These are phyloP conservation scores for Ogataea polymorpha DNA, from an alignment of 805 yeast species.

Conservation along the genomic window DNA sequence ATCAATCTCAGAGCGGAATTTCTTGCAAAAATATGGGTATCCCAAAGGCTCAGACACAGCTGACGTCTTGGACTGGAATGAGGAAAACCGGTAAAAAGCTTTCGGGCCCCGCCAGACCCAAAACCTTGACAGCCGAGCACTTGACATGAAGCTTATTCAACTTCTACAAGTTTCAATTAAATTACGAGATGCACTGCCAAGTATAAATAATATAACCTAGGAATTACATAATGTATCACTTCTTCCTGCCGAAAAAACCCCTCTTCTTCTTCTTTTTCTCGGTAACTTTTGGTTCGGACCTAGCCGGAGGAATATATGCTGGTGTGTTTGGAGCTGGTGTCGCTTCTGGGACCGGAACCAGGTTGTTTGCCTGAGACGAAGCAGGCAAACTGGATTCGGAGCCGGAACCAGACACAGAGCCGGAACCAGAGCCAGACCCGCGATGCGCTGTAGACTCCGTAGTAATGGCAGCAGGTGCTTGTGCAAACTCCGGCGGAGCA, in stretches of 20 bases:
- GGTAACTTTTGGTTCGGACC: conserved; percentile 27
- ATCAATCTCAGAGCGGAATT: conserved; percentile 20
- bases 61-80: background rate
- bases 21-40: conserved; percentile 18
- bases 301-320: conserved; percentile 47
- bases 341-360: conserved; percentile 27
- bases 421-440: background rate
- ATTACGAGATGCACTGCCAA: background rate
- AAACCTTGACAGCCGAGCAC: background rate
- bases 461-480: background rate
- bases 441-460: background rate
- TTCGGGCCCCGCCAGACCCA: background rate
- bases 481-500: conserved; percentile 8
- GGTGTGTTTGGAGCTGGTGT: conserved; percentile 40
- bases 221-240: conserved; percentile 28
- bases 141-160: background rate
- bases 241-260: conserved; percentile 75
- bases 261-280: conserved; percentile 51
- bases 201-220: conserved; percentile 3
- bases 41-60: conserved; percentile 20
- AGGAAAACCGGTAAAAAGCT: background rate
- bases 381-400: conserved; percentile 11
- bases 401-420: conserved; percentile 1
- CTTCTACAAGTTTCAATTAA: background rate
- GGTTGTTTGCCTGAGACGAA: conserved; percentile 8